Conservation (phyloP, 1,284 basidiomycete species). For the Puccinia hordei region DNA sequence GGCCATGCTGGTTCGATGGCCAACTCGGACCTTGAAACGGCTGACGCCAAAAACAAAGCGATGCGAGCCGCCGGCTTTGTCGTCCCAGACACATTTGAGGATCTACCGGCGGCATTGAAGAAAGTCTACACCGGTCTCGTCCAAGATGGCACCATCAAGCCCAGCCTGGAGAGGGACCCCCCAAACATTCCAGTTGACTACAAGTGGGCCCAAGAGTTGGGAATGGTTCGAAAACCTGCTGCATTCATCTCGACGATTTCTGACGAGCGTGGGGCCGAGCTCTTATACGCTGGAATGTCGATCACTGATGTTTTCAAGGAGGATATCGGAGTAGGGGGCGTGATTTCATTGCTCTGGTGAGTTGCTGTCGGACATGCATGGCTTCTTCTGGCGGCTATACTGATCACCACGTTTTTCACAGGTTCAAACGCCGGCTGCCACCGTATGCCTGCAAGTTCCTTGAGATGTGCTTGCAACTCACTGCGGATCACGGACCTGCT, state of each 20-base stretch:
- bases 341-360: conserved; percentile 95
- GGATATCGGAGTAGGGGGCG: conserved; percentile 94
- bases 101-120: conserved; percentile 80
- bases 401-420: conserved; percentile 51
- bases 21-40: conserved; percentile 95
- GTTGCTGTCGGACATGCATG: conserved; percentile 65
- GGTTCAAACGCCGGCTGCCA: conserved; percentile 63
- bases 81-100: conserved; percentile 97
- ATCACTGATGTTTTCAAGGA: conserved; percentile 99
- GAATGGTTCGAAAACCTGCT: conserved; percentile 96
- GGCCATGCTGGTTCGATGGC: conserved; percentile 98
- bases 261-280: conserved; percentile 97
- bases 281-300: conserved; percentile 97
- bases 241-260: conserved; percentile 99
- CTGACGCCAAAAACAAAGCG: conserved; percentile 92
- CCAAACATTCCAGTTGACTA: conserved; percentile 99
- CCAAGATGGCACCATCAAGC: conserved; percentile 69
- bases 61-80: conserved; percentile 95
- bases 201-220: conserved; percentile 97
- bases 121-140: conserved; percentile 85
- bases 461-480: conserved; percentile 99
- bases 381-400: background rate
- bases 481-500: conserved; percentile 96
- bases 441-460: conserved; percentile 90
- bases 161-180: conserved; percentile 79